Conservation (phyloP, 2,329 filamentous ascomycete genomes). For the Ophiostoma sp. region DNA sequence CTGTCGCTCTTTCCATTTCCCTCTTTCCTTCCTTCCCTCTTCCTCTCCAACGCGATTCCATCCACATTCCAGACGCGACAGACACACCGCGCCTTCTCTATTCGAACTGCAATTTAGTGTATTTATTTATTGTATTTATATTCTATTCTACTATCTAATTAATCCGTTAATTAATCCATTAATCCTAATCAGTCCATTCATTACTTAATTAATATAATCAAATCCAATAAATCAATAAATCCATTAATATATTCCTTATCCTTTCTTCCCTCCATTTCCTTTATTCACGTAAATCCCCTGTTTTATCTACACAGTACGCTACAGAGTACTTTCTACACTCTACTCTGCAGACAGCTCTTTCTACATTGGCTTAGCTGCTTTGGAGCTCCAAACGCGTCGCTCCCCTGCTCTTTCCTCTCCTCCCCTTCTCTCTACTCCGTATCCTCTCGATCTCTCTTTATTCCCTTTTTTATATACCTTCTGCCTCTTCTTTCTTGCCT, state of each 20-base stretch:
- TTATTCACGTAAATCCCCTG: neutral
- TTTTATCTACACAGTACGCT: neutral
- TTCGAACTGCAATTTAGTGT: neutral
- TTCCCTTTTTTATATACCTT: neutral
- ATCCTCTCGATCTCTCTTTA: neutral
- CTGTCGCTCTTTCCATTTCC: no score
- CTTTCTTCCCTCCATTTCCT: neutral
- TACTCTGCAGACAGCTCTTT: neutral
- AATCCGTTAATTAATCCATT: neutral
- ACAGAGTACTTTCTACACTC: no score
- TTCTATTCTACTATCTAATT: neutral
- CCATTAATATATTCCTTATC: neutral
- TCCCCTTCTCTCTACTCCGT: neutral
- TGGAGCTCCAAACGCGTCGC: conserved; percentile 10
- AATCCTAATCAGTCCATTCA: neutral
- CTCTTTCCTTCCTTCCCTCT: no score
- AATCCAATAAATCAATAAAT: neutral
- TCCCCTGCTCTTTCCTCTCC: neutral
- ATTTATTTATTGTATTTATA: neutral
- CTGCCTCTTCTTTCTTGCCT: neutral
- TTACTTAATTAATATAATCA: neutral
- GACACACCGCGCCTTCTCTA: conserved; percentile 1
- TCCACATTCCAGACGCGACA: conserved; percentile 4
- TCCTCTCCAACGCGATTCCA: neutral
- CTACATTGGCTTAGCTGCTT: conserved; percentile 3